Evolutionary conservation across 768 basidiomycete species (phyloP).

Genomic region (Candolleomyces aberdarensis): DNA sequence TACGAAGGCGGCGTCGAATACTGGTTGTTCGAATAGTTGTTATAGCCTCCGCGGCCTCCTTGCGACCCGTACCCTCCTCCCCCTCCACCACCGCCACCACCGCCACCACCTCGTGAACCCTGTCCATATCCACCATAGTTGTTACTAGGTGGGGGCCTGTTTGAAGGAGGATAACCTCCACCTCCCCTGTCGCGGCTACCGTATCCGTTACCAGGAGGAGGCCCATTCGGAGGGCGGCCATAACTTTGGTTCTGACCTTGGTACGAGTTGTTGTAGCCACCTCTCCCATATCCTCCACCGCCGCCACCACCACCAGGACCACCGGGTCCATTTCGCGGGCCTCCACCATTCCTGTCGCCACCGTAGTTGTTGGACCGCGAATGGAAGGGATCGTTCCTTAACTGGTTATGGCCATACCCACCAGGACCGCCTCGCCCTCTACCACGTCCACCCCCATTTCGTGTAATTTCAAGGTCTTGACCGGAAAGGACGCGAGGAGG

Average conservation of each 20-base stretch:
- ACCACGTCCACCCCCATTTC: conserved; percentile 56
- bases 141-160: conserved; percentile 21
- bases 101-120: conserved; percentile 21
- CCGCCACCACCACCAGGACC: conserved; percentile 22
- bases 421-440: conserved; percentile 45
- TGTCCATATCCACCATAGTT: conserved; percentile 26
- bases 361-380: conserved; percentile 38
- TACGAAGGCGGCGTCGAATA: conserved; percentile 16
- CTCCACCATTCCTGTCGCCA: conserved; percentile 15
- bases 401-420: conserved; percentile 31
- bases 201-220: conserved; percentile 25
- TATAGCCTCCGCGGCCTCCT: conserved; percentile 16
- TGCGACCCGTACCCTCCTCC: conserved; percentile 14
- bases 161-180: conserved; percentile 23
- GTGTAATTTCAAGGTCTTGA: conserved; percentile 67
- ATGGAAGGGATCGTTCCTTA: conserved; percentile 46
- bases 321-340: conserved; percentile 12
- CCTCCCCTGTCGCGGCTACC: conserved; percentile 14
- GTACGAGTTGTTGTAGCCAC: conserved; percentile 22
- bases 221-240: conserved; percentile 7
- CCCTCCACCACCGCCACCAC: conserved; percentile 3
- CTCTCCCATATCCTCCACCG: conserved; percentile 23
- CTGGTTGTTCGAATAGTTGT: conserved; percentile 16
- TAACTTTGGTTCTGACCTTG: conserved; percentile 5
- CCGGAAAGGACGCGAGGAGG: conserved; percentile 57